phyloP scores from a whole-genome alignment of 2,329 filamentous ascomycete species.

The Colletotrichum limetticola region DNA sequence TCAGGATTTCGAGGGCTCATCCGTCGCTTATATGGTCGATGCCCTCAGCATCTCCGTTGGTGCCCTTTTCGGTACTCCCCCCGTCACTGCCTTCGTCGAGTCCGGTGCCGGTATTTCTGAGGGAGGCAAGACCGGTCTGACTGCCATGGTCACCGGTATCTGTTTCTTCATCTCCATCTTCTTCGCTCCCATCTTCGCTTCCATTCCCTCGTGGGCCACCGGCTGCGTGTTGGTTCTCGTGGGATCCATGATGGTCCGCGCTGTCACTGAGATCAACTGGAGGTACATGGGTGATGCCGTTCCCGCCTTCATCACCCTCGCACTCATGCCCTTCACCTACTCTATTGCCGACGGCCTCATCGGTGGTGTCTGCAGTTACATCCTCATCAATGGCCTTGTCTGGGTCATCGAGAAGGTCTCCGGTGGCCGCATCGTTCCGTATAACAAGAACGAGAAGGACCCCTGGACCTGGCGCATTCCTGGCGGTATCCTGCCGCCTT shows the following conservation, averaged over 20 bases:
- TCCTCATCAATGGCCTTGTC: slow-evolving; percentile 76
- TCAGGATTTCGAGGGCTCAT: slow-evolving; percentile 88
- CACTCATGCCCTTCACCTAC: slow-evolving; percentile 91
- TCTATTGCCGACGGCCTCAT: slow-evolving; percentile 89
- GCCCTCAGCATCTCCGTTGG: slow-evolving; percentile 83
- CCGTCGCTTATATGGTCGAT: slow-evolving; percentile 85
- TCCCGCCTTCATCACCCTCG: slow-evolving; percentile 85
- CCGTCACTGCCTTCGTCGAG: slow-evolving; percentile 89
- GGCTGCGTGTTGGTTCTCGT: slow-evolving; percentile 89
- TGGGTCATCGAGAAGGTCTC: slow-evolving; percentile 75
- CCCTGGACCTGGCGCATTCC: slow-evolving; percentile 82
- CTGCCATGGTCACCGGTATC: slow-evolving; percentile 79
- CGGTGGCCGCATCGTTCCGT: slow-evolving; percentile 76
- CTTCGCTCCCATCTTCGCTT: slow-evolving; percentile 91
- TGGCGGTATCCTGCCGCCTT: slow-evolving; percentile 79
- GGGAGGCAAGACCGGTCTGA: slow-evolving; percentile 87
- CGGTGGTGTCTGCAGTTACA: slow-evolving; percentile 81
- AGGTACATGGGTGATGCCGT: slow-evolving; percentile 84
- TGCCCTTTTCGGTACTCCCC: slow-evolving; percentile 79
- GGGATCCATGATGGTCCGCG: slow-evolving; percentile 85
- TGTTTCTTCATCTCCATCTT: slow-evolving; percentile 91
- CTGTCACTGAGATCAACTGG: slow-evolving; percentile 90
- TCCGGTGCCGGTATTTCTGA: slow-evolving; percentile 92
- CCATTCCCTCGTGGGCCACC: slow-evolving; percentile 89
- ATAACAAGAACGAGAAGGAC: slow-evolving; percentile 81